Evolutionary conservation across 495 filamentous ascomycete species (phyloP), one percentile per base, ranked within the genome.

Genomic region (Terfezia claveryi): DNA sequence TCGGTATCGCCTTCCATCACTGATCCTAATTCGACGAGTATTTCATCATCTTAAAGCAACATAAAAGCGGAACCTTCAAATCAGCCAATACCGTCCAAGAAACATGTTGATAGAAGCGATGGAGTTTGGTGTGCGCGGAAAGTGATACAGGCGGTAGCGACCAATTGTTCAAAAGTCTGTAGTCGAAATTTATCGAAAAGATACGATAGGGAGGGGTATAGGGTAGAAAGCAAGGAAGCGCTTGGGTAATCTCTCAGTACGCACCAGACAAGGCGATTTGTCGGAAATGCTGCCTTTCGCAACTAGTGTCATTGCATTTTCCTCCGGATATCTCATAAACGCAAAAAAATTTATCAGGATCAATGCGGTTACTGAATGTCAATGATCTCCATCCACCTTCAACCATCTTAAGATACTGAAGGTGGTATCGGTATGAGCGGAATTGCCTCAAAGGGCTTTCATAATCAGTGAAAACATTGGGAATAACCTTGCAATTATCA

Each of bases 331-430:
- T 66, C 63, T 92, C 87, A 61, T 73, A 81, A 2, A 73, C 78
- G 66, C 91, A 96, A 17, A 96, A 55, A 51, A 74, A 75, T 57
- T 73, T 80, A 59, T 76, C 72, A 8, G 82, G 70, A 63, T 95
- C 76, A 66, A 96, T 89, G 55, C 77, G 78, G 68, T 89, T 80
- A 66, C 85, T 95, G 71, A 88, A 96, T 49, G 85, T 95, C 74
- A 92, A 71, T 58, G 92, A 96, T 67, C 80, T 80, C 65, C 85
- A 80, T 53, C 87, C 88, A 61, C 77, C 79, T 54, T 80, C 64
- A 57, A 91, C 80, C 46, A 78, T 68, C 36, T 83, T 62, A 54
- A 73, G 68, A 69, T 77, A 95, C 37, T 76, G 71, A 23, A 84
- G 83, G 67, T 95, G 86, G 62, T 84, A 92, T 55, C 91, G 86